Evolutionary conservation across 768 basidiomycete species (phyloP).

Genomic region (Rhodotorula toruloides): DNA sequence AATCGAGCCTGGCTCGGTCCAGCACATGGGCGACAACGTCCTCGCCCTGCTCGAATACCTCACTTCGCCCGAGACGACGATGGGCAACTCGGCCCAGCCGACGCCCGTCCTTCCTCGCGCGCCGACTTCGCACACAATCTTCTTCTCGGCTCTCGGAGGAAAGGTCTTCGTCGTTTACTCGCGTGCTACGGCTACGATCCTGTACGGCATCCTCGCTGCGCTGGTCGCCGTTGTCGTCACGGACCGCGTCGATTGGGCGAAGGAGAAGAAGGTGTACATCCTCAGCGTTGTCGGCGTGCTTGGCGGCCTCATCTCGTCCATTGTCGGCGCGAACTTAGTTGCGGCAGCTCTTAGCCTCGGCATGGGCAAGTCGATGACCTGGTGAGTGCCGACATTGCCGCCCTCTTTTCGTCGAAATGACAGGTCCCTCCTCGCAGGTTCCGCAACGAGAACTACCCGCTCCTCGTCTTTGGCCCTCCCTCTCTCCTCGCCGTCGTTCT

Average conservation of each 20-base stretch:
- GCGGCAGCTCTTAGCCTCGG: conserved; percentile 60
- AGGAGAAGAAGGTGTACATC: conserved; percentile 39
- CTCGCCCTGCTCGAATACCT: conserved; percentile 72
- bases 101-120: conserved; percentile 61
- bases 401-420: not conserved
- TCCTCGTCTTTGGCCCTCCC: conserved; percentile 70
- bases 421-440: conserved; percentile 52
- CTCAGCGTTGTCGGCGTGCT: conserved; percentile 55
- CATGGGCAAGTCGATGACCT: conserved; percentile 69
- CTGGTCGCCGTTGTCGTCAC: conserved; percentile 32
- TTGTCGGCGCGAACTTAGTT: conserved; percentile 63
- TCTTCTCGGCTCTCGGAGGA: conserved; percentile 63
- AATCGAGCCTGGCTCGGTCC: conserved; percentile 58
- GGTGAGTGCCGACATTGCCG: conserved; percentile 45
- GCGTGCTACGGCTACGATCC: conserved; percentile 43
- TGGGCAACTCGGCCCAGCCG: conserved; percentile 39
- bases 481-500: conserved; percentile 61
- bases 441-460: conserved; percentile 58
- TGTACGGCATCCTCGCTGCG: conserved; percentile 33
- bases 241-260: conserved; percentile 35
- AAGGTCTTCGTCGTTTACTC: conserved; percentile 58
- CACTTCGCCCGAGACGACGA: conserved; percentile 56
- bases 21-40: conserved; percentile 86
- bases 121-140: conserved; percentile 55
- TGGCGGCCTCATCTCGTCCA: conserved; percentile 55